phyloP scores from a whole-genome alignment of 176 grass and related monocot species.

The Triticum turgidum region DNA sequence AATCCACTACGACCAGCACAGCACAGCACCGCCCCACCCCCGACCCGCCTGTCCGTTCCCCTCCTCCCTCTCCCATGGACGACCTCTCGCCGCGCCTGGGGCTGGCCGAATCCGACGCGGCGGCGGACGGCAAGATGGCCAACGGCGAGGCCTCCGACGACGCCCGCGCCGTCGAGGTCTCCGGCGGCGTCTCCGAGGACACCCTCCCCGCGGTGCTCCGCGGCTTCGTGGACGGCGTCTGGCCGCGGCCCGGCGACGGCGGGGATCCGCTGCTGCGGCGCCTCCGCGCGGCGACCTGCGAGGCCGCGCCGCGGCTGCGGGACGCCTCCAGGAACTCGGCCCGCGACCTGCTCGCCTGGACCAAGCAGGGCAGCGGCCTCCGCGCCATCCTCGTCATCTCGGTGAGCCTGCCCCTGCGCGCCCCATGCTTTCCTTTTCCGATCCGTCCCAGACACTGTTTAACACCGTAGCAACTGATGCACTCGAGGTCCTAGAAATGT shows the following conservation, averaged over 20 bases:
- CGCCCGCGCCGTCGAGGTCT: conserved; percentile 29
- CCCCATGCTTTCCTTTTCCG: not conserved
- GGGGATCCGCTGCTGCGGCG: conserved; percentile 53
- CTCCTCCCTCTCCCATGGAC: not conserved
- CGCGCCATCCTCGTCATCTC: conserved; percentile 92
- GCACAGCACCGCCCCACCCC: not conserved
- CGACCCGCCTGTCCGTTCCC: not conserved
- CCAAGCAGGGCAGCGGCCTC: conserved; percentile 60
- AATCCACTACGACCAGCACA: not conserved
- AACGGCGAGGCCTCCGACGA: conserved; percentile 25
- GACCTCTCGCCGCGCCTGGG: not conserved
- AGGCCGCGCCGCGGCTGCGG: conserved; percentile 51
- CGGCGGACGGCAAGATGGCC: not conserved
- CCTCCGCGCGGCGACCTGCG: conserved; percentile 44
- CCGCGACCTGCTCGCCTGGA: conserved; percentile 69
- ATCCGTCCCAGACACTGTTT: not conserved
- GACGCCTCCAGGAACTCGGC: conserved; percentile 70
- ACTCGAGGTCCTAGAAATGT: not conserved
- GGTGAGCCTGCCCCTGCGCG: conserved; percentile 26
- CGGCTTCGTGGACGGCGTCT: conserved; percentile 58
- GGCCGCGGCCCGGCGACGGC: not conserved
- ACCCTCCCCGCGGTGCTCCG: conserved; percentile 59
- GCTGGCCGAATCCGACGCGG: not conserved
- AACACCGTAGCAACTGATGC: too few relatives aligned
- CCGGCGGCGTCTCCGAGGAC: not conserved